A percentile compares a stretch with the other conserved stretches of the same genome.
Conservation (phyloP, 306 rosid species). For the Gastrolobium bilobum region DNA sequence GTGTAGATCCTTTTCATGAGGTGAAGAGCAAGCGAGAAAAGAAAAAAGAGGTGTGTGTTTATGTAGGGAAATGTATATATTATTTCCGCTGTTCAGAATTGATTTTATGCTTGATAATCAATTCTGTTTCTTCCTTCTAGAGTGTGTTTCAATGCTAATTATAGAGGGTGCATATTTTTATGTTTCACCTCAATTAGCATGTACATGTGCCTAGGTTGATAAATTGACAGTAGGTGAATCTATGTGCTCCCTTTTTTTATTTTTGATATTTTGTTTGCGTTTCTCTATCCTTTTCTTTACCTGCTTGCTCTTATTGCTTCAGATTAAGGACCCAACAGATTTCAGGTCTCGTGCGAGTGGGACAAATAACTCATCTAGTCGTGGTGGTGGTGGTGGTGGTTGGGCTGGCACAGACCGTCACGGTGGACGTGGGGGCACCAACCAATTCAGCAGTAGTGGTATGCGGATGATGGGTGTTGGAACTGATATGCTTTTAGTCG, state of each 20-base stretch:
- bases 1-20: constrained; percentile 95
- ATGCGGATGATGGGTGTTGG: constrained; percentile 32
- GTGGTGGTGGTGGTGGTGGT: constrained; percentile 47
- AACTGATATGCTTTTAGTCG: background rate
- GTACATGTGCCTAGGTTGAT: constrained; percentile 14
- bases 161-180: background rate
- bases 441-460: constrained; percentile 73
- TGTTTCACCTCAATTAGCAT: background rate
- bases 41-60: constrained; percentile 86
- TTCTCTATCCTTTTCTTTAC: background rate
- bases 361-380: constrained; percentile 57
- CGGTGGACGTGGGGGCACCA: constrained; percentile 71
- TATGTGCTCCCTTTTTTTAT: background rate
- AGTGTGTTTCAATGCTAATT: background rate
- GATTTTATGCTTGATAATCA: background rate
- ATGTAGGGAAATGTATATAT: constrained; percentile 33
- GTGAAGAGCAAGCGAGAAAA: constrained; percentile 98
- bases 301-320: constrained; percentile 42
- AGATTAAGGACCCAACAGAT: constrained; percentile 76
- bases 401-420: constrained; percentile 74
- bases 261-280: constrained; percentile 11
- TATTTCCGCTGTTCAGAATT: constrained; percentile 10
- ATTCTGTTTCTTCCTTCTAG: background rate
- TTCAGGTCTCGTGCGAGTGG: constrained; percentile 76
- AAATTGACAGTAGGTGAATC: constrained; percentile 10